A percentile compares a stretch with the other conserved stretches of the same genome.
phyloP scores from a whole-genome alignment of 2,329 filamentous ascomycete genomes.

The Coniochaeta sp. region DNA sequence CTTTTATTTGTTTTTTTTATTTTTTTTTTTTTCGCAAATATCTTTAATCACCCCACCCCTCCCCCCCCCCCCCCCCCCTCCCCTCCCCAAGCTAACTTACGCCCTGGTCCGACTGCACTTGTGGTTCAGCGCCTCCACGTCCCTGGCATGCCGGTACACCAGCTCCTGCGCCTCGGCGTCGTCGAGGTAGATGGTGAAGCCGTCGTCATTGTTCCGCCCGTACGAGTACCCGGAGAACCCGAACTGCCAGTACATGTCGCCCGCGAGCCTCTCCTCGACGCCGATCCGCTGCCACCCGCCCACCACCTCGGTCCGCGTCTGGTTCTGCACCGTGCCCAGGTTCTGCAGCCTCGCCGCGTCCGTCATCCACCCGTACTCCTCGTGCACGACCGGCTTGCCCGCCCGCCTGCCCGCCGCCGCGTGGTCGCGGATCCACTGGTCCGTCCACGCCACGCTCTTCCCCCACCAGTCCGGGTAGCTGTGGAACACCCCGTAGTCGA shows the following conservation, averaged over 20 bases:
- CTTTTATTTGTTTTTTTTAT: no score
- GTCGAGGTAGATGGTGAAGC: slow-evolving; percentile 49
- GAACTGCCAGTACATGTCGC: slow-evolving; percentile 50
- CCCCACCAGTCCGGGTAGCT: slow-evolving; percentile 49
- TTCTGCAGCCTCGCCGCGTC: slow-evolving; percentile 38
- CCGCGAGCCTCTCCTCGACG: slow-evolving; percentile 36
- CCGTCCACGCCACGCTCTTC: slow-evolving; percentile 43
- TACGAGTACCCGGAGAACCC: slow-evolving; percentile 43
- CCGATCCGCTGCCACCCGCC: slow-evolving; percentile 42
- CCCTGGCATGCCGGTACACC: slow-evolving; percentile 35
- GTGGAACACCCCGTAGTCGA: slow-evolving; percentile 50
- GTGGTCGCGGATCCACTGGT: slow-evolving; percentile 48
- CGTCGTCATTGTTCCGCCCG: slow-evolving; percentile 46
- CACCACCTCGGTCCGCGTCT: slow-evolving; percentile 35
- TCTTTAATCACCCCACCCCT: no score
- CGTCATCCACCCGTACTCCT: slow-evolving; percentile 49
- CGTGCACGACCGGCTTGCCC: slow-evolving; percentile 46
- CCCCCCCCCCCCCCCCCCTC: no score
- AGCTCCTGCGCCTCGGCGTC: slow-evolving; percentile 35
- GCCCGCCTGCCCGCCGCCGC: slow-evolving; percentile 31
- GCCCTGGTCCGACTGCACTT: neutral
- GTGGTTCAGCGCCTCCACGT: slow-evolving; percentile 25
- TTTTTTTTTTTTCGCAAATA: no score
- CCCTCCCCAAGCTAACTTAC: no score
- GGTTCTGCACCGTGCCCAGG: slow-evolving; percentile 32